Evolutionary conservation across 1,284 basidiomycete genomes (phyloP).

Genomic region (Malassezia japonica): DNA sequence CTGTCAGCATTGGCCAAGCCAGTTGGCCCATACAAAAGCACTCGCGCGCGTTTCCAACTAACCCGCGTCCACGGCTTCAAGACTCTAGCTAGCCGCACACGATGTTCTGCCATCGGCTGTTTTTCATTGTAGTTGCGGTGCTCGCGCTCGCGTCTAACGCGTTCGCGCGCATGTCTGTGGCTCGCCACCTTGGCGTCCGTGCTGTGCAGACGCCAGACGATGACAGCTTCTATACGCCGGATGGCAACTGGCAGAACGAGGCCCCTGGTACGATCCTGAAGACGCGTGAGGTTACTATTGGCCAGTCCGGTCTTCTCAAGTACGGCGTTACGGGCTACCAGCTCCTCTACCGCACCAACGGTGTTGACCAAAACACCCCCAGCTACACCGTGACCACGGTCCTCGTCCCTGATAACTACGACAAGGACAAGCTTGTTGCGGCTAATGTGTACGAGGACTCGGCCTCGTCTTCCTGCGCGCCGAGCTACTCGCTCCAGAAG

Average conservation of each 20-base stretch:
- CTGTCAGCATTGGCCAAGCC: no score
- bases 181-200: not conserved
- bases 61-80: no score
- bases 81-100: no score
- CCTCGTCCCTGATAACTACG: constrained; percentile 23
- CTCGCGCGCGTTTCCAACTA: no score
- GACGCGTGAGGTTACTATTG: constrained; percentile 1
- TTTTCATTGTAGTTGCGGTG: not conserved
- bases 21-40: no score
- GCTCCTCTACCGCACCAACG: constrained; percentile 15
- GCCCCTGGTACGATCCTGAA: constrained; percentile 11
- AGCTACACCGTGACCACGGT: constrained; percentile 25
- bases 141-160: not conserved
- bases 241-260: not conserved
- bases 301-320: not conserved
- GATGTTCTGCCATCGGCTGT: not conserved
- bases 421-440: constrained; percentile 26
- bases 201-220: not conserved
- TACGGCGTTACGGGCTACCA: constrained; percentile 9
- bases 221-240: constrained; percentile 10
- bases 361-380: not conserved
- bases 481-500: constrained; percentile 19
- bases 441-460: constrained; percentile 30
- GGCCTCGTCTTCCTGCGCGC: constrained; percentile 25
- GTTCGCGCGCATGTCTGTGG: not conserved